Conservation (phyloP, 164 flowering plant species). For the Piper betle region DNA sequence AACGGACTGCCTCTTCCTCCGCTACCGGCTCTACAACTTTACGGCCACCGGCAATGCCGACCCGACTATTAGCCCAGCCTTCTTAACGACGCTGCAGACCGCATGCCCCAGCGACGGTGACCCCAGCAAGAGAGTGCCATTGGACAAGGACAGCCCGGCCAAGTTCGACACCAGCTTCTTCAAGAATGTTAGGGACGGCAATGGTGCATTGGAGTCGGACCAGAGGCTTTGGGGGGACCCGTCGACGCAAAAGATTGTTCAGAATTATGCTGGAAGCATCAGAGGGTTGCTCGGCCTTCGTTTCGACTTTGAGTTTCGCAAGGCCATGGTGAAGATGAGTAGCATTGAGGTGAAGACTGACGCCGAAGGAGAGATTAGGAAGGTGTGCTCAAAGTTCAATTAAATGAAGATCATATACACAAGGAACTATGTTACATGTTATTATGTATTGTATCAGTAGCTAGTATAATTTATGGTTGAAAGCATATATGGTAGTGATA, state of each 20-base stretch:
- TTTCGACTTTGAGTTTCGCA: constrained; percentile 36
- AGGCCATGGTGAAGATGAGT: constrained; percentile 69
- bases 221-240: constrained; percentile 57
- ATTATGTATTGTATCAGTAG: too few species aligned
- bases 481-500: too few species aligned
- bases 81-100: constrained; percentile 25
- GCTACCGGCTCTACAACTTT: constrained; percentile 63
- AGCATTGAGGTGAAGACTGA: constrained; percentile 60
- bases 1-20: constrained; percentile 45
- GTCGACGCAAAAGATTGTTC: constrained; percentile 25
- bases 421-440: too few species aligned
- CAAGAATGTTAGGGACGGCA: constrained; percentile 48
- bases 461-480: too few species aligned
- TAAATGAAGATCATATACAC: not conserved
- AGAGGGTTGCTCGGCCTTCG: constrained; percentile 54
- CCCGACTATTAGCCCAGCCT: constrained; percentile 39
- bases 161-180: constrained; percentile 49
- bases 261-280: constrained; percentile 39
- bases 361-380: constrained; percentile 53
- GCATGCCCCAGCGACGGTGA: constrained; percentile 45
- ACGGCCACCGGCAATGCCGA: constrained; percentile 55
- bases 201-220: constrained; percentile 63
- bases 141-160: constrained; percentile 42
- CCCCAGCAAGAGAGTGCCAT: constrained; percentile 34
- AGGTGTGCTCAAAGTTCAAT: constrained; percentile 45